These are phyloP conservation scores for Arctium lappa DNA, from an alignment of 129 eudicot genomes.

Conservation along the genomic window DNA sequence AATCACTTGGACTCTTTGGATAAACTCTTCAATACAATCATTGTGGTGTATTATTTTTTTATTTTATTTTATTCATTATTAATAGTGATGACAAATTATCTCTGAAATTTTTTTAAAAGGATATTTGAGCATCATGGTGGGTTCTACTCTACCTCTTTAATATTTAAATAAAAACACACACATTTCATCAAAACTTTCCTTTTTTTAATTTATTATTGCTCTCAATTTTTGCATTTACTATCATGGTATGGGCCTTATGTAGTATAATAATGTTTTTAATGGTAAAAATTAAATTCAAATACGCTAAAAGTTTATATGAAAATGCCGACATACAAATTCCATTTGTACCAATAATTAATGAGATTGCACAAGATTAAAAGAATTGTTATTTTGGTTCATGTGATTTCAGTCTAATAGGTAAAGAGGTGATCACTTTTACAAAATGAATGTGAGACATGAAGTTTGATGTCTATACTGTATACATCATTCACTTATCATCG, in stretches of 20 bases:
- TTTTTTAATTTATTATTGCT: constrained; percentile 3
- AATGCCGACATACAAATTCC: not conserved
- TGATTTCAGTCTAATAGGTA: too few relatives aligned
- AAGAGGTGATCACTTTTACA: too few relatives aligned
- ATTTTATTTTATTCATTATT: not conserved
- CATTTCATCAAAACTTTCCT: not conserved
- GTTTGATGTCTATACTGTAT: too few relatives aligned
- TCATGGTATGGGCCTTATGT: constrained; percentile 6
- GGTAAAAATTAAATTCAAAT: not conserved
- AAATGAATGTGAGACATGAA: too few relatives aligned
- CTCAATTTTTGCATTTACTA: constrained; percentile 11
- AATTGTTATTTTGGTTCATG: too few relatives aligned
- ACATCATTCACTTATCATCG: too few relatives aligned
- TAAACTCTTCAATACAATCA: not conserved
- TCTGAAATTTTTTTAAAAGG: constrained; percentile 12
- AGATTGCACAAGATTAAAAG: too few relatives aligned
- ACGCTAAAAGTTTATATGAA: not conserved
- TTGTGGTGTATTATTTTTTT: not conserved
- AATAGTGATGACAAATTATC: constrained; percentile 14
- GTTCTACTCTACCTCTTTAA: constrained; percentile 25
- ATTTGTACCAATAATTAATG: not conserved
- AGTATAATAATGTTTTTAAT: not conserved
- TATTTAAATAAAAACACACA: not conserved
- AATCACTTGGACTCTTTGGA: not conserved
- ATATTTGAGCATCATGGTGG: constrained; percentile 17